Conservation (phyloP, 148 eudicot genomes). For the Oxyria digyna region DNA sequence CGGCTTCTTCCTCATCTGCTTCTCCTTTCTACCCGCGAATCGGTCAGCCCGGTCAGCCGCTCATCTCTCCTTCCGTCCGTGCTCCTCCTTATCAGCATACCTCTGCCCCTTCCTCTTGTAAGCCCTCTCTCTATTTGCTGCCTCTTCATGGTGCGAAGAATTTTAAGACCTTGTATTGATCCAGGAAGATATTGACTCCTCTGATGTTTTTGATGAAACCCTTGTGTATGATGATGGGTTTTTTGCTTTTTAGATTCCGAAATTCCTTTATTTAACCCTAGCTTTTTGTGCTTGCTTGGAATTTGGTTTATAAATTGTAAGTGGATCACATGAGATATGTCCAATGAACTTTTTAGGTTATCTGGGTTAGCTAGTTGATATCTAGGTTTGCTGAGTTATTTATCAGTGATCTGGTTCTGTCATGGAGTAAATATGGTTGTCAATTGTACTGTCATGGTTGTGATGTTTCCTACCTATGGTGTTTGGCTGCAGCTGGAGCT, state of each 20-base stretch:
- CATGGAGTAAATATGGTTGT: not conserved
- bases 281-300: not conserved
- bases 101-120: slow-evolving; percentile 24
- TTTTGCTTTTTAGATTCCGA: not conserved
- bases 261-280: not conserved
- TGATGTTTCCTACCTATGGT: not conserved
- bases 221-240: not conserved
- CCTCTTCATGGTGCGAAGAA: not conserved
- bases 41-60: slow-evolving; percentile 27
- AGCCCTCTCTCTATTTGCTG: slow-evolving; percentile 6
- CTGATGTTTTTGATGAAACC: not conserved
- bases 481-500: slow-evolving; percentile 28
- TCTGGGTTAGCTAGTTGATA: not conserved
- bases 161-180: not conserved
- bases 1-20: slow-evolving; percentile 15
- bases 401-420: not conserved
- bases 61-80: slow-evolving; percentile 19
- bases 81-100: slow-evolving; percentile 26
- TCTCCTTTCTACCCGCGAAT: slow-evolving; percentile 30
- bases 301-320: not conserved
- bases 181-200: not conserved
- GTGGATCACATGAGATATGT: not conserved
- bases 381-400: not conserved
- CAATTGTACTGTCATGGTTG: not conserved
- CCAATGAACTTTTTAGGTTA: not conserved